Conservation (phyloP, 2,329 filamentous ascomycete genomes). For the Clarireedia homoeocarpa region DNA sequence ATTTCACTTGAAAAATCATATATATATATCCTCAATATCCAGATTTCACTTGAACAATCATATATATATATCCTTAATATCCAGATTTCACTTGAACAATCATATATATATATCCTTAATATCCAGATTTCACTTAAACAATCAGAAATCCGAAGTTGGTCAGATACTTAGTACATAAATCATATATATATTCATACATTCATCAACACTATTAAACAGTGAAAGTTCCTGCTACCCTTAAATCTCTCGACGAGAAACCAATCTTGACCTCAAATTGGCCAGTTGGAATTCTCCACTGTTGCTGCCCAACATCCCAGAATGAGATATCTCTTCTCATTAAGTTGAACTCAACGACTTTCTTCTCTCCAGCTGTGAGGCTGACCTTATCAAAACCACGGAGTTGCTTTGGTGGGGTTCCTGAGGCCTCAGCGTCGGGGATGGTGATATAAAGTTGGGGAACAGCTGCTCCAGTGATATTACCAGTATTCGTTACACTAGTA, state of each 20-base stretch:
- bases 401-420: conserved; percentile 38
- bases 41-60: too few relatives aligned
- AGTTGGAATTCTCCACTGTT: conserved; percentile 62
- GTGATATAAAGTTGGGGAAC: conserved; percentile 31
- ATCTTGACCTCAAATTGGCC: conserved; percentile 18
- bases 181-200: not conserved
- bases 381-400: conserved; percentile 77
- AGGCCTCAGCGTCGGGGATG: not conserved
- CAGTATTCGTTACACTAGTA: conserved; percentile 45
- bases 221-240: conserved; percentile 12
- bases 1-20: too few relatives aligned
- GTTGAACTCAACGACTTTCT: conserved; percentile 54
- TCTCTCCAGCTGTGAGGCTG: conserved; percentile 59
- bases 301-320: conserved; percentile 68
- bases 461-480: conserved; percentile 28
- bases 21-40: too few relatives aligned
- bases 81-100: too few relatives aligned
- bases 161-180: not conserved
- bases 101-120: too few relatives aligned
- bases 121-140: too few relatives aligned
- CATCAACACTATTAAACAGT: not conserved
- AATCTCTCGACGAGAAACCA: conserved; percentile 19
- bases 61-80: too few relatives aligned
- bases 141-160: too few relatives aligned
- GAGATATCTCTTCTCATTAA: conserved; percentile 74